These are phyloP conservation scores for Emmonsia crescens DNA, from an alignment of 2,329 filamentous ascomycete species.

Conservation along the genomic window DNA sequence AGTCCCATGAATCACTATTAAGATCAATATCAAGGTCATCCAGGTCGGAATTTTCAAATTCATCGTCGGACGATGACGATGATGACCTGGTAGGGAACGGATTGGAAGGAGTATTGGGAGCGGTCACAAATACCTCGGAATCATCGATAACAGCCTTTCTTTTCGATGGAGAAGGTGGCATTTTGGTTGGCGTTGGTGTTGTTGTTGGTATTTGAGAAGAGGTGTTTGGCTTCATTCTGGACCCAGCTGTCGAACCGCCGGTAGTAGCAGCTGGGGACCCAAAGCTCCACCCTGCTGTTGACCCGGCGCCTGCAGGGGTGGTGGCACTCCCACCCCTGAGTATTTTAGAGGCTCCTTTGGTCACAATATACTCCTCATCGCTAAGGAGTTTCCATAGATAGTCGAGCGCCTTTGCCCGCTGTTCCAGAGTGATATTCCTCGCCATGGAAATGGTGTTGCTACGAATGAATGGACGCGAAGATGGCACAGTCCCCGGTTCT, in stretches of 20 bases:
- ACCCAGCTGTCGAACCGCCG: background rate
- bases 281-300: background rate
- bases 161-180: conserved; percentile 8
- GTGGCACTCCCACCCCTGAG: background rate
- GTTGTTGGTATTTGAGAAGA: background rate
- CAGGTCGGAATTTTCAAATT: conserved; percentile 14
- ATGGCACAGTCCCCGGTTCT: conserved; percentile 18
- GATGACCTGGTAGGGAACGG: background rate
- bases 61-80: conserved; percentile 10
- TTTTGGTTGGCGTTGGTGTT: background rate
- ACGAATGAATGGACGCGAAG: conserved; percentile 9
- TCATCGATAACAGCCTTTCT: conserved; percentile 11
- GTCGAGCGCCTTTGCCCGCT: conserved; percentile 19
- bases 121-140: conserved; percentile 20
- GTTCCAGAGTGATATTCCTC: conserved; percentile 11
- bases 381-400: conserved; percentile 21
- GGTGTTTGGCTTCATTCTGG: background rate
- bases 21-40: conserved; percentile 10
- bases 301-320: background rate
- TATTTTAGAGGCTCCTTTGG: conserved; percentile 10
- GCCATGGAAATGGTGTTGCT: conserved; percentile 2
- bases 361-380: conserved; percentile 24
- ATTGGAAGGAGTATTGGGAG: conserved; percentile 16
- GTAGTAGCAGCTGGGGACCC: background rate
- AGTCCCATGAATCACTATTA: conserved; percentile 5